Evolutionary conservation across 176 grass and related monocot genomes (phyloP), one percentile per base, ranked within the genome.

Genomic region (Canna indica): DNA sequence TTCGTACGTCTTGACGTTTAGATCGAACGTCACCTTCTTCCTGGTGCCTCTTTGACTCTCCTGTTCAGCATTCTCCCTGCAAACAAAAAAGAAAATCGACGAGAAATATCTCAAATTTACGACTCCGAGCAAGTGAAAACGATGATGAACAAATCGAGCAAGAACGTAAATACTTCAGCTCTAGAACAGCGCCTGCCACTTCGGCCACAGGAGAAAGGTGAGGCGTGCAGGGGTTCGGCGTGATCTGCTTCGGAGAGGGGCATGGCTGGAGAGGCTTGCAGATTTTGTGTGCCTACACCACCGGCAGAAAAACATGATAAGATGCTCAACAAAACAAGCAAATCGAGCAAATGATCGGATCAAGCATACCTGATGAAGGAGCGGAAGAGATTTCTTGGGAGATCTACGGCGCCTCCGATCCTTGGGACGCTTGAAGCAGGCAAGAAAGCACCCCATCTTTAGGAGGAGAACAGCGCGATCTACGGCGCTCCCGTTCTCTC

Each of bases 21-120:
- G 73, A 73, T 99, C 95, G 63, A 99, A 99, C 36, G 87, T 99
- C 62, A 99, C 95, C 83, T 93, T 99, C 86, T 99, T 99, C 85
- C 81, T 87, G 38, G 73, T 59, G 67, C 84, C 50, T 41, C 44
- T 62, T 61, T 80, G 26, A 76, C 80, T 85, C 44, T 77, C n/a
- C 82, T 94, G 74, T 36, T 90, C 87, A 14, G 67, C 57, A 59
- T 73, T 83, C 56, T 91, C 90, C 77, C 94, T 96, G 64, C 72
- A 73, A 54, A 86, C 9, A 62, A 24, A 33, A 44, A 27, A 30
- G n/a, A 28, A 67, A 29, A 69, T 2, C 14, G 29, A 41, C 39
- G 6, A 17, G 45, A 78, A 32, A 36, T 48, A 29, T 50, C 57
- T 17, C 66, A 76, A 78, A 7, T 26, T 32, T 39, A 29, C 42